phyloP scores from a whole-genome alignment of 257 asterid genomes.

The Lithospermum erythrorhizon region DNA sequence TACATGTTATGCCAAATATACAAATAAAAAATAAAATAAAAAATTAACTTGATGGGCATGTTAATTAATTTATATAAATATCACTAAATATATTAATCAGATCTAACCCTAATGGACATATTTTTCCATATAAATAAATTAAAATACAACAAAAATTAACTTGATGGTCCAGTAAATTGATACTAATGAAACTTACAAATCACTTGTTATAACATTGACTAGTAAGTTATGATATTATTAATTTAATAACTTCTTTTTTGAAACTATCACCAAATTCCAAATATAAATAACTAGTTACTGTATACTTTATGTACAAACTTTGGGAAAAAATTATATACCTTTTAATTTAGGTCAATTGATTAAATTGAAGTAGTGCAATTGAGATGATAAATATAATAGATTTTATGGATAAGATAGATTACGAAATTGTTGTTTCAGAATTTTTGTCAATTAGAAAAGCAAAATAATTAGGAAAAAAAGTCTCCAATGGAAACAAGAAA shows the following conservation, averaged over 20 bases:
- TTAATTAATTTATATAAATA: no score
- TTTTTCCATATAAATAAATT: no score
- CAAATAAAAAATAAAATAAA: no score
- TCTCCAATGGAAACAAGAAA: neutral
- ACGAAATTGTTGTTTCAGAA: neutral
- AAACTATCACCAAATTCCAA: no score
- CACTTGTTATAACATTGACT: neutral
- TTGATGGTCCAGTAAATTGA: neutral
- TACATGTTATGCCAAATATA: neutral
- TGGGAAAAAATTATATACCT: neutral
- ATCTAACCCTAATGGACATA: neutral
- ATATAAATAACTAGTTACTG: no score
- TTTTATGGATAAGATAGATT: neutral
- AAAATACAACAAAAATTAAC: no score
- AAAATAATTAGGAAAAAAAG: neutral
- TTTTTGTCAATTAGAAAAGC: neutral
- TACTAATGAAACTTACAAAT: neutral
- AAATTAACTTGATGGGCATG: neutral
- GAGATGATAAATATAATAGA: no score
- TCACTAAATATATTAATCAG: neutral
- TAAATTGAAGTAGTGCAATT: neutral
- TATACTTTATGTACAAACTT: no score
- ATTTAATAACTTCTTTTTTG: no score
- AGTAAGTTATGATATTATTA: neutral
- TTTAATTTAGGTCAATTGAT: neutral